Conservation (phyloP, 2,329 filamentous ascomycete genomes). For the Claviceps monticola region DNA sequence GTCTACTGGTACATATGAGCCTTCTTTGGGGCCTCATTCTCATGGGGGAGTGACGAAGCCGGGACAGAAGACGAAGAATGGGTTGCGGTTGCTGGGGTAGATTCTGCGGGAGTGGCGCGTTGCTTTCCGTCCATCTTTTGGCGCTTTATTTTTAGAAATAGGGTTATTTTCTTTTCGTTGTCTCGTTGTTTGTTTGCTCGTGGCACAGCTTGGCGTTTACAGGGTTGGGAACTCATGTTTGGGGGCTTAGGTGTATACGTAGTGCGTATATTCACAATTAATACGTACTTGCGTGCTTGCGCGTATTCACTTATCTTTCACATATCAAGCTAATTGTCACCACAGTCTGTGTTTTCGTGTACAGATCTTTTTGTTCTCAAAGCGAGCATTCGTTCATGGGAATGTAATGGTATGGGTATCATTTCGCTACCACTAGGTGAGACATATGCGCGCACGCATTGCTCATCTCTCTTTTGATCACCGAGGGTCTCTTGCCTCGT, state of each 20-base stretch:
- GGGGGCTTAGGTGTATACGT: background rate
- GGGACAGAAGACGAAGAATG: slow-evolving; percentile 54
- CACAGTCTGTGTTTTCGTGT: no score
- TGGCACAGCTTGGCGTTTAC: background rate
- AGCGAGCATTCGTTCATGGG: no score
- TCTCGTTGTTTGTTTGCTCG: background rate
- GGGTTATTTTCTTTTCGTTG: background rate
- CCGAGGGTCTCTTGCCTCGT: background rate
- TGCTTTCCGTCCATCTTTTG: no score
- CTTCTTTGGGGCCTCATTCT: slow-evolving; percentile 33
- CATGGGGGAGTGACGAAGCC: slow-evolving; percentile 45
- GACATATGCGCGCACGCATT: no score
- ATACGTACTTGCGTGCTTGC: no score
- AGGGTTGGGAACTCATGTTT: background rate
- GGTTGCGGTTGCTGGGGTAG: slow-evolving; percentile 46
- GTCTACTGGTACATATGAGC: slow-evolving; percentile 29
- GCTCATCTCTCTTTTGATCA: no score
- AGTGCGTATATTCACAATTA: no score
- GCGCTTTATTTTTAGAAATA: background rate
- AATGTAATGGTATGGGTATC: no score
- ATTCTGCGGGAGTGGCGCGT: background rate
- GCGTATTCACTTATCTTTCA: no score
- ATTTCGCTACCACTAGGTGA: no score
- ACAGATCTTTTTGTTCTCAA: no score
- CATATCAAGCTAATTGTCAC: no score